Evolutionary conservation across 768 basidiomycete genomes (phyloP), one percentile per base, ranked within the genome.

Genomic region (Pisolithus marmoratus): DNA sequence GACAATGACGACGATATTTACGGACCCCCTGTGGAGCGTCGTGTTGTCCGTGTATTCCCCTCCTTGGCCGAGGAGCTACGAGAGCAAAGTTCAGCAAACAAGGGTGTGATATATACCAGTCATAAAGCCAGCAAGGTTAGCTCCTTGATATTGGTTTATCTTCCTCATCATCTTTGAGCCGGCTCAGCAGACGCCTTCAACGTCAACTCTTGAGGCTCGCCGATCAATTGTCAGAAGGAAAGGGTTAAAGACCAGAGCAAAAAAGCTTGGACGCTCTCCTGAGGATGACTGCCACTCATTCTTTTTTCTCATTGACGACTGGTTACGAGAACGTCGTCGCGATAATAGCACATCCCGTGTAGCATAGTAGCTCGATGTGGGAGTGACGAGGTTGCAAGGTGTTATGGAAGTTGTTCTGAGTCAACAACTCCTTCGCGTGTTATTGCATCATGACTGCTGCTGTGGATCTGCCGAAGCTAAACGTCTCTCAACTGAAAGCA

Each of bases 401-500:
- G 3, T 29, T 29, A 14, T 14, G 12, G 5, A 14, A 3, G 29
- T 31, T 8, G 7, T 31, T 2, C 11, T 31, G 29, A 15, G 34
- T 34, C 14, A 15, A 34, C 34, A 15, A 34, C 12, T 0, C 12
- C 12, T 15, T 34, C 26, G 12, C 15, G 34, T 34, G 34, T 34
- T 12, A 1, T 15, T 34, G 15, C 34, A 20, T 54, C 4, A 27
- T 19, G 44, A 17, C 50, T 4, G 34, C 54, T 17, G 14, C 15
- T 3, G 19, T 37, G 29, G 60, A 63, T 45, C 57, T 67, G 50
- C 29, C 26, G 50, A 77, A 70, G 48, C 63, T 84, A 2, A 85
- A 80, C 8, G 81, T 86, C 9, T 63, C 80, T 19, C 82, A 84
- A 56, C 74, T 90, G 19, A 87, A 81, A 60, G 74, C 74, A 4